Evolutionary conservation across 2,329 filamentous ascomycete species (phyloP), one percentile per base, ranked within the genome.

Genomic region (Podosphaera fusca): DNA sequence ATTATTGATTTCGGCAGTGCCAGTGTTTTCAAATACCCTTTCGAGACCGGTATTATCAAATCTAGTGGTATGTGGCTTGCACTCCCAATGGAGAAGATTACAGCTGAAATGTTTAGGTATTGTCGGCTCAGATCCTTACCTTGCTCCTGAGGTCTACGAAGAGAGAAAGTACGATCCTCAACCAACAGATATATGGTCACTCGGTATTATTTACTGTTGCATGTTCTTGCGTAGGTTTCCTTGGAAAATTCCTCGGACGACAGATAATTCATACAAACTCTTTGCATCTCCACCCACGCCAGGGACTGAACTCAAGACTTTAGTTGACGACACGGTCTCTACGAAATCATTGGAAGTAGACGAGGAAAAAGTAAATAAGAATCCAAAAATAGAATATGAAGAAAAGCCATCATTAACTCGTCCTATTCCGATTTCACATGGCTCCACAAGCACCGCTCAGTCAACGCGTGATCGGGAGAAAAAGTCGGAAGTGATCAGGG

Each of bases 1-100:
- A 85, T 98, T 61, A 98, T 98, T 65, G 92, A 98, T 69, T 98
- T 98, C 70, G 92, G 92, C 33, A 96, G 89, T 71, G 90, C 92
- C 0, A 89, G 92, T 62, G 90, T 98, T 46, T 98, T 95, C 73
- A 82, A 86, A 65, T 98, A 98, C 74, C 92, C 92, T 0, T 96
- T 98, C 66, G 92, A 98, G 70, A 88, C 82, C 62, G 87, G 87
- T 56, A 80, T 89, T 58, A 86, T 92, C 12, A 74, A 83, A 50
- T 85, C 88, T 42, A 82, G 80, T 68, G 88, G 87, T 92, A 72
- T 71, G 83, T 70, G 55, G 45, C 34, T 31, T 40, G 2, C 21
- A 51, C 10, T 46, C 14, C 54, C 9, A 29, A 9, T 14, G 54
- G 34, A 30, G 21, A 9, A 29, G 10, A 21, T 35, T 36, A 21